Evolutionary conservation across 305 asterid genomes (phyloP), one percentile per base, ranked within the genome.

Genomic region (Fraxinus sp.): DNA sequence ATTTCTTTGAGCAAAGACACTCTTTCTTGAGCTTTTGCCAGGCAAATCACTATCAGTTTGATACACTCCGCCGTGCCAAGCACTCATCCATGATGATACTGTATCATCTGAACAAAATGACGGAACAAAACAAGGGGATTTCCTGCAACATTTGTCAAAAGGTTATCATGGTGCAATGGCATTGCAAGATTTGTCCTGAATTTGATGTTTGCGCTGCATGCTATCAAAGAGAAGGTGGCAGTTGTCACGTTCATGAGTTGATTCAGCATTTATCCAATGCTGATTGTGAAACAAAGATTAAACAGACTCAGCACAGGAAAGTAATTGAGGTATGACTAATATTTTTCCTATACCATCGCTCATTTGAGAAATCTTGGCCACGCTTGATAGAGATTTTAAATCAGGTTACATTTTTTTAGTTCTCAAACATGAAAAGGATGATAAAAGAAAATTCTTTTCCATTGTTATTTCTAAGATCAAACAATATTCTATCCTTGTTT

Each of bases 61-160:
- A 90, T 80, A 81, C 95, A 2, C 91, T 90, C 80, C 93, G 96
- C 16, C 92, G 91, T 37, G 97, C 97, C 73, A 94, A 94, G 88
- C 89, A 93, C 84, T 94, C 98, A 13, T 86, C 98, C 43, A 94
- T 92, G 97, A 94, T 94, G 98, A 90, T 94, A 84, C 59, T 94
- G 83, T 83, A 90, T 85, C 91, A 91, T 86, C 94, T 93, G 79
- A 85, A 84, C 86, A 82, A 87, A 82, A 86, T 77, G 80, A 77
- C 82, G 43, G 80, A 81, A 46, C 79, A 80, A 59, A 77, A 78
- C 62, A 59, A 26, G 76, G 80, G 77, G 79, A 84, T 86, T 75
- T 83, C 79, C 33, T 83, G 97, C 83, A 83, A 86, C 80, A 75
- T 81, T 68, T 89, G 91, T 83, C 83, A 81, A 62, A 79, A 83